Evolutionary conservation across 345 rosid genomes (phyloP), one percentile per base, ranked within the genome.

Genomic region (Lagerstroemia speciosa): DNA sequence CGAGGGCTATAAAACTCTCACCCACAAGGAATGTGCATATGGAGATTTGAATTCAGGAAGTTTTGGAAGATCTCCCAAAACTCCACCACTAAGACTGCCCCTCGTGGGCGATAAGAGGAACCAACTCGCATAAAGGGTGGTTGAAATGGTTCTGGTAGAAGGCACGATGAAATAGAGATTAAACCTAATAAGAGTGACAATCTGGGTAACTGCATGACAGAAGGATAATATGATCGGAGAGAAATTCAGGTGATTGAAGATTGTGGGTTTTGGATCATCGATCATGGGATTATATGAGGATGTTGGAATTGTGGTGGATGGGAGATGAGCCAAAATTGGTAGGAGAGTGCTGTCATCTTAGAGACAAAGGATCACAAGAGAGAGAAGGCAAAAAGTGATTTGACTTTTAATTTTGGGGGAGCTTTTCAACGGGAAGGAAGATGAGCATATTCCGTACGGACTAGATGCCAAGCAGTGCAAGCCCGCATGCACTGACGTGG

Each of bases 321-420:
- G n/a, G n/a, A 62, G 37, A 62, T 17, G 22, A 62, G 65, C 22
- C 22, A 30, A 3, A 62, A 3, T 2, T 31, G 65, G 32, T 62
- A 62, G 65, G 65, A 6, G 37, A 62, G 40, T 14, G 65, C 9
- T 32, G 38, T 32, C 32, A 62, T 62, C 37, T 62, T 62, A 62
- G 29, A 27, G n/a, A n/a, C 65, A 62, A 62, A 62, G 65, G 37
- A 32, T 27, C 34, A 61, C 10, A 62, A 22, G 22, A 7, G 22
- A 52, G 22, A 0, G 9, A 55, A 55, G 31, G 61, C 16, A n/a
- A 62, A 62, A 62, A 62, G 65, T 31, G 22, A 14, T 62, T 62
- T n/a, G n/a, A 31, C 0, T 22, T 62, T 30, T 62, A 34, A 30
- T 62, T 30, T 62, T 20, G 15, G n/a, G n/a, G n/a, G n/a, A n/a